Base-by-base conservation (phyloP, 805 yeast genomes). In the Zygosaccharomyces bailii region DNA sequence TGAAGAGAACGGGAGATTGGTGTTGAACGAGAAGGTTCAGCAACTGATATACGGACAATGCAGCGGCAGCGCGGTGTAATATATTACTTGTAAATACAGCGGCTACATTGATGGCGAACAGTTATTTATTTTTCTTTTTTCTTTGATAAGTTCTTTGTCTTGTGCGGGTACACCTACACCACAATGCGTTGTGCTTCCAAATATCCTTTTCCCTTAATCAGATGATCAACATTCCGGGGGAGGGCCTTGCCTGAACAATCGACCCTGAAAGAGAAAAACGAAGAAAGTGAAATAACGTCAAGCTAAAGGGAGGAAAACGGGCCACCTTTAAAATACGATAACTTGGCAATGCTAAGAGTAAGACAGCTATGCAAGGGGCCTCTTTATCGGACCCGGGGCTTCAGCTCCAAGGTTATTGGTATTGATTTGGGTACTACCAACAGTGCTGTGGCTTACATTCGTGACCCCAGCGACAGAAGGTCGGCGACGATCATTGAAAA, bases 351-450 rank as follows among this genome's bases (percentile, higher is more conserved):
- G 40, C 25, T 37, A 11, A 37, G 40, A 37, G 40, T 37, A 19
- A 29, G 30, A 20, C 27, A 25, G 27, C 16, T 37, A 16, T 37
- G 29, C 5, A 37, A 16, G 32, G 6, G 16, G 16, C 30, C 40
- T 10, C 31, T 27, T 7, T 10, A 5, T 8, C 31, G 13, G 16
- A 3, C 24, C 25, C 33, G 52, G 16, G 32, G 31, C 16, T 29
- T 46, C 17, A 56, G 57, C 39, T 50, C 55, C 5, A 58, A 55
- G 40, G 88, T 84, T 4, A 78, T 84, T 39, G 95, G 95, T 46
- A 85, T 86, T 51, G 95, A 86, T 65, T 66, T 86, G 45, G 95
- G 95, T 20, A 86, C 95, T 17, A 86, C 95, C 34, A 86, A 86
- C 67, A 84, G 91, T 34, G 95, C 93, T 2, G 91, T 85, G 24